Conservation (phyloP, 2,329 filamentous ascomycete species). For the Trichoderma breve region DNA sequence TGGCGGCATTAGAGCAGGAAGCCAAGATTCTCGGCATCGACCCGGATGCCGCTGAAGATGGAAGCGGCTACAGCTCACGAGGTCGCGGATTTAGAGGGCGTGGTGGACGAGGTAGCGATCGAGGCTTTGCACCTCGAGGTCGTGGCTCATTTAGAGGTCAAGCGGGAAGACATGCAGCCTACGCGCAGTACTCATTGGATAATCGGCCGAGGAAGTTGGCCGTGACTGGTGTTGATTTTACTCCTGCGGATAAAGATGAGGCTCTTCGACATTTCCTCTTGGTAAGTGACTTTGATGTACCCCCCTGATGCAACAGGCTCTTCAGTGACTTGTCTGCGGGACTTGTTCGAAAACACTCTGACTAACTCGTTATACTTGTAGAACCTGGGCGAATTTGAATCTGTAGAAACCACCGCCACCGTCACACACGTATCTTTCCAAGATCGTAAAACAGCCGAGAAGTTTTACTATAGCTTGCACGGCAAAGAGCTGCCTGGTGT, state of each 20-base stretch:
- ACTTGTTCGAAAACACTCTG: neutral
- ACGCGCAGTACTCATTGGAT: constrained; percentile 67
- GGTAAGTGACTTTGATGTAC: constrained; percentile 42
- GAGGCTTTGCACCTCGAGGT: constrained; percentile 36
- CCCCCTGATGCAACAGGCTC: neutral
- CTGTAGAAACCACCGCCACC: constrained; percentile 49
- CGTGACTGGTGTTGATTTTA: constrained; percentile 63
- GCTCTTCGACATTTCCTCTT: constrained; percentile 68
- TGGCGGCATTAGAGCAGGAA: constrained; percentile 71
- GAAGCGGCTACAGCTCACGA: constrained; percentile 31
- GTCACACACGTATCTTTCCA: constrained; percentile 61
- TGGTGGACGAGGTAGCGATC: constrained; percentile 33
- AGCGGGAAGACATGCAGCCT: constrained; percentile 53
- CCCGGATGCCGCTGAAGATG: constrained; percentile 49
- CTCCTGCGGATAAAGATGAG: constrained; percentile 63
- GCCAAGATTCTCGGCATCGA: constrained; percentile 68
- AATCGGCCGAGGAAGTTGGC: constrained; percentile 70
- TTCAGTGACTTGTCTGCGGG: neutral
- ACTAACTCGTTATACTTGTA: constrained; percentile 28
- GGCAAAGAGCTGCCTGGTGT: constrained; percentile 60
- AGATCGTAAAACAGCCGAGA: constrained; percentile 69
- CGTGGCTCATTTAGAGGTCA: constrained; percentile 42
- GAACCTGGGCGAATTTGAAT: constrained; percentile 62
- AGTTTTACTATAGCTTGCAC: constrained; percentile 59
- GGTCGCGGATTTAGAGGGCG: constrained; percentile 43